Percentiles rank a stretch among this genome's conserved stretches.
Conservation (phyloP, 768 basidiomycete genomes). For the Udeniomyces megalosporus region DNA sequence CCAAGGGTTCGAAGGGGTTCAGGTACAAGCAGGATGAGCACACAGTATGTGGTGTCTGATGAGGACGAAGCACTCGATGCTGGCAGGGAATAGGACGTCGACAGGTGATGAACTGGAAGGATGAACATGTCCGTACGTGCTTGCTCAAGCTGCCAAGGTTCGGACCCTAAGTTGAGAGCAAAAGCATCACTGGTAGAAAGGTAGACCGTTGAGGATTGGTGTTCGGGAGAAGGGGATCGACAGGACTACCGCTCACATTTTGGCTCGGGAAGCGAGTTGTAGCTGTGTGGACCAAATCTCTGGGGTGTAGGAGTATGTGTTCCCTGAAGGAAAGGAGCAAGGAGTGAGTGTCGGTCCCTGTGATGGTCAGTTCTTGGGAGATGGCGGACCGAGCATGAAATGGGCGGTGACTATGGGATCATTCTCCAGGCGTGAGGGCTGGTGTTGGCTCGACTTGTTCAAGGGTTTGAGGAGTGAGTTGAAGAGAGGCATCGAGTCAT, state of each 20-base stretch:
- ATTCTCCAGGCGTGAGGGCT: no score
- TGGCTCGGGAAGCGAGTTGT: neutral
- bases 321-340: conserved; percentile 17
- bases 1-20: neutral
- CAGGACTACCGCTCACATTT: neutral
- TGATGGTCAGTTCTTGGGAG: neutral
- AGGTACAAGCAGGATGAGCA: neutral
- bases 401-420: conserved; percentile 22
- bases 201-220: neutral
- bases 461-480: no score
- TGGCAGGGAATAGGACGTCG: no score
- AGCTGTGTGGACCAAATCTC: neutral
- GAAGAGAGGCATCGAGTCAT: no score
- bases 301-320: conserved; percentile 26
- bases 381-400: conserved; percentile 26
- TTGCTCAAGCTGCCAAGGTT: conserved; percentile 29
- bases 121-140: conserved; percentile 21
- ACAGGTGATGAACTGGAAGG: neutral
- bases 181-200: conserved; percentile 23
- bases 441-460: no score
- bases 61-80: no score
- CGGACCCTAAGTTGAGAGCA: conserved; percentile 28
- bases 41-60: no score
- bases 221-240: neutral
- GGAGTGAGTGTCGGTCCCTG: neutral